Conservation (phyloP, 2,329 filamentous ascomycete genomes). For the Phialemoniopsis sp. region DNA sequence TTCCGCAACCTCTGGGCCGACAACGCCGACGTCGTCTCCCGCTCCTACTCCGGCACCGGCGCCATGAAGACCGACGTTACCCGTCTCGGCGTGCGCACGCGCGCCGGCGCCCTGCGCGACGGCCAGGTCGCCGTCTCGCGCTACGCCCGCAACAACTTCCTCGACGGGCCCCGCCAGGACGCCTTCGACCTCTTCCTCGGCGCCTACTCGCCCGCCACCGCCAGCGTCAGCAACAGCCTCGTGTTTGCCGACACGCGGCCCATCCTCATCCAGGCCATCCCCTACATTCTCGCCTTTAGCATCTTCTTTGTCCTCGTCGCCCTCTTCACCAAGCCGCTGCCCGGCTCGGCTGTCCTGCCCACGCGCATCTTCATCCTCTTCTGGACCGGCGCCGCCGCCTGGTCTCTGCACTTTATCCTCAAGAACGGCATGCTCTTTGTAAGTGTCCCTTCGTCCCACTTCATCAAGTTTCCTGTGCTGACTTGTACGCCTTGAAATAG, state of each 20-base stretch:
- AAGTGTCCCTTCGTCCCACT: constrained; percentile 36
- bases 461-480: not conserved
- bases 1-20: constrained; percentile 99
- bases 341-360: constrained; percentile 74
- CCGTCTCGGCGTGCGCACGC: constrained; percentile 85
- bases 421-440: constrained; percentile 91
- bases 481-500: constrained; percentile 35
- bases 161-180: constrained; percentile 90
- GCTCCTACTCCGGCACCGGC: constrained; percentile 90
- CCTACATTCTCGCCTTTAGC: constrained; percentile 84
- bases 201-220: constrained; percentile 70
- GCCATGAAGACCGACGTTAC: constrained; percentile 98
- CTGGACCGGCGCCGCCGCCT: constrained; percentile 67
- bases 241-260: constrained; percentile 85
- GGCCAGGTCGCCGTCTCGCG: constrained; percentile 82
- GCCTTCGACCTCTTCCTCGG: constrained; percentile 93
- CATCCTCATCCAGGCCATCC: constrained; percentile 85
- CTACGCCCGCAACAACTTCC: constrained; percentile 91
- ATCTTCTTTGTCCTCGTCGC: constrained; percentile 78
- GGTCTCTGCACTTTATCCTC: constrained; percentile 73
- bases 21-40: constrained; percentile 93
- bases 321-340: constrained; percentile 65
- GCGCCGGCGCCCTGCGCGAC: constrained; percentile 79
- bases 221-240: constrained; percentile 64
- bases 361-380: constrained; percentile 78